Percentiles rank a stretch among this genome's conserved stretches.
Conservation (phyloP, 306 rosid species). For the peach (Prunus persica) region Prunus_persica_NCBIv2 NC_034009.1:39219001-39219500, state of each 20-base stretch:
- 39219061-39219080: too few species aligned
- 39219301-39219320: constrained; percentile 72
- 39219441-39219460: too few species aligned
- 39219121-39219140: too few species aligned
- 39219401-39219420: constrained; percentile 57
- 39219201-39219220: not conserved
- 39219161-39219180: not conserved
- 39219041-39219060: too few species aligned
- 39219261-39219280: not conserved
- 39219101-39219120: too few species aligned
- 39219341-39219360: constrained; percentile 47
- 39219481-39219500: too few species aligned
- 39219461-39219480: too few species aligned
- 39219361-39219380: constrained; percentile 48
- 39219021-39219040: too few species aligned
- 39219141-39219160: not conserved
- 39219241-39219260: not conserved
- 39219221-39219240: not conserved
- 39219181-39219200: too few species aligned
- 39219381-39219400: constrained; percentile 55
- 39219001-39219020: too few species aligned
- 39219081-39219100: too few species aligned
- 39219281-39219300: constrained; percentile 40
- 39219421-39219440: constrained; percentile 31
- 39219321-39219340: constrained; percentile 57